Conservation (phyloP, 495 filamentous ascomycete genomes). For the Geopyxis carbonaria region DNA sequence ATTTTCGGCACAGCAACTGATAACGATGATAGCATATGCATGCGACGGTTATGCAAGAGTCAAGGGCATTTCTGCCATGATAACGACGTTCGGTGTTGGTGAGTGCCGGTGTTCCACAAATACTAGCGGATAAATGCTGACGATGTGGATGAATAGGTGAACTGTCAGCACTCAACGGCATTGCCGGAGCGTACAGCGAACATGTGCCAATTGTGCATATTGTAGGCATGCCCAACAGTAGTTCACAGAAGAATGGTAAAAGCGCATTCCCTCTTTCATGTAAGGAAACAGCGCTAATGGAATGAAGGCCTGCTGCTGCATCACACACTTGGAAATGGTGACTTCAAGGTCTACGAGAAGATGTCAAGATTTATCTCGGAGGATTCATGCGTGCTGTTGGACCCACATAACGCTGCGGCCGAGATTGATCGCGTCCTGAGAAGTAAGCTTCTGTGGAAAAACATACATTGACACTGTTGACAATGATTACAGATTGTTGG, state of each 20-base stretch:
- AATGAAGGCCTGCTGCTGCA: conserved; percentile 47
- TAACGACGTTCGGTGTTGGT: conserved; percentile 66
- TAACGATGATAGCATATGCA: conserved; percentile 39
- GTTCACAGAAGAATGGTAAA: conserved; percentile 38
- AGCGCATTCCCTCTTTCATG: conserved; percentile 7
- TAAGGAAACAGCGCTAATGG: not conserved
- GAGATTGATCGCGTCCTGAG: conserved; percentile 67
- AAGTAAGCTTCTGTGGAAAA: too few species aligned
- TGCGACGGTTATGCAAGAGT: conserved; percentile 66
- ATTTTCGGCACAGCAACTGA: conserved; percentile 1
- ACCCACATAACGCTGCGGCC: conserved; percentile 47
- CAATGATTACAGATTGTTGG: conserved; percentile 45
- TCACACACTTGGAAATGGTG: conserved; percentile 84
- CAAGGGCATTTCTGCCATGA: conserved; percentile 51
- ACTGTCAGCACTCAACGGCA: conserved; percentile 53
- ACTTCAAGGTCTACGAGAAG: conserved; percentile 67
- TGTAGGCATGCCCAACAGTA: conserved; percentile 50
- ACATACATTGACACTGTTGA: not conserved
- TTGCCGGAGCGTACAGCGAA: conserved; percentile 55
- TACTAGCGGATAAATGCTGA: conserved; percentile 7
- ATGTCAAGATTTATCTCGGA: conserved; percentile 63
- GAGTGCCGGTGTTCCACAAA: conserved; percentile 1
- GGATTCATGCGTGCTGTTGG: conserved; percentile 48
- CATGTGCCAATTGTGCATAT: conserved; percentile 66
- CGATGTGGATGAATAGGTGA: too few species aligned